Evolutionary conservation across 2,329 filamentous ascomycete genomes (phyloP), one percentile per base, ranked within the genome.

Genomic region (Fusarium sp.): DNA sequence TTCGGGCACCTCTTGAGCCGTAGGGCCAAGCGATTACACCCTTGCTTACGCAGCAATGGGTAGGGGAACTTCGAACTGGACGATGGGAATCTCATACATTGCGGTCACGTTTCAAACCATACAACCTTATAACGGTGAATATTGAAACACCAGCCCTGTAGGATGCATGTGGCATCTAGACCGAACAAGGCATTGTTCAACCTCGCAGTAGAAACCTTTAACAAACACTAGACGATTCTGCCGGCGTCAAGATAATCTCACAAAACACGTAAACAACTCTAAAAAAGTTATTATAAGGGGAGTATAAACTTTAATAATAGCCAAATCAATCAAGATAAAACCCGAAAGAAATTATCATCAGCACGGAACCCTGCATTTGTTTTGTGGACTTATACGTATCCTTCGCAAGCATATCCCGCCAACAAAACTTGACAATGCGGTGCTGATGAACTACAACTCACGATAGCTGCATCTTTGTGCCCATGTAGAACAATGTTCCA

Each of bases 11-110:
- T 55, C 44, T 31, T 20, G 35, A 55, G 57, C 49, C 63, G 47
- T 70, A 69, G 53, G 67, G 67, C 67, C 67, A 69, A 59, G 57
- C 67, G 66, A 70, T 64, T 10, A 47, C 35, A 70, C 66, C 63
- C 63, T 65, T 63, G 57, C 42, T 37, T 49, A 47, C 50, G 39
- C 42, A 46, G 35, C 31, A 37, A 48, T 59, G 66, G 44, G 41
- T 63, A 63, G 39, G 44, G 56, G 43, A 50, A 63, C 41, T 50
- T 49, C 29, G 44, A 47, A 52, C 66, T 67, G 37, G 66, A 41
- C 35, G 41, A 58, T 48, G 37, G 43, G 24, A 69, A 63, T 67
- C 66, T 57, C 57, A 70, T 70, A 69, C 62, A 63, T 44, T 61
- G 18, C 47, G 52, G 59, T 56, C 57, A 33, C 44, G 66, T 69